Evolutionary conservation across 192 early-diverging fungal species (phyloP), one percentile per base, ranked within the genome.

Genomic region (Umbelopsis sp.): DNA sequence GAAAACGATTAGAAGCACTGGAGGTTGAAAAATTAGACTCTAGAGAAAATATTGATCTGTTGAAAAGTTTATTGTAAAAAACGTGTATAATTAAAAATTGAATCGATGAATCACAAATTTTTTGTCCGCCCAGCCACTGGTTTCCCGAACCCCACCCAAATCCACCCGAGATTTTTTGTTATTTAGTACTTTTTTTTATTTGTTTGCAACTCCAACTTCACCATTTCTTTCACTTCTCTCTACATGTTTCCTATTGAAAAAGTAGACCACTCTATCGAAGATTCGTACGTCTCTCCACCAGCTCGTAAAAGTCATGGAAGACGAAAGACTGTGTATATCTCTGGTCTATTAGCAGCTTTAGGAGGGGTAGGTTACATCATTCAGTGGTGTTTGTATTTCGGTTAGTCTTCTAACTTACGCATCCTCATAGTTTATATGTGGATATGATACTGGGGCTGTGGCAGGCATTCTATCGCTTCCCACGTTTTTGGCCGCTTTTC

Each of bases 381-480:
- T 62, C 56, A 59, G 29, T 25, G n/a, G 2, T 32, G 26, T 4
- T 0, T 0, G 5, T 49, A 49, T 32, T 34, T 4, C 11, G 21
- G 11, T 53, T 4, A 24, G 10, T 14, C 8, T 14, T 17, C 10
- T 62, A 62, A 34, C 56, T 32, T 12, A 16, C 12, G 56, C 12
- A 8, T 62, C 11, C 10, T 32, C 10, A 34, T 20, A 62, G 56
- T 62, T 62, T 7, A 62, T 62, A 0, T 62, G 56, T 20, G 56
- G 56, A 11, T 62, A 36, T 32, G 56, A 62, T 31, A 62, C 74
- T 44, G 74, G 74, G 16, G 69, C 74, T 44, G 70, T 76, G 25
- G 59, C 69, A 11, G 70, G 74, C 25, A 76, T 76, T 43, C 21
- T 76, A 3, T 51, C 74, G 5, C 52, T 76, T 12, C 52, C 74